Evolutionary conservation across 2,329 filamentous ascomycete genomes (phyloP).

Genomic region (Monascus ruber): DNA sequence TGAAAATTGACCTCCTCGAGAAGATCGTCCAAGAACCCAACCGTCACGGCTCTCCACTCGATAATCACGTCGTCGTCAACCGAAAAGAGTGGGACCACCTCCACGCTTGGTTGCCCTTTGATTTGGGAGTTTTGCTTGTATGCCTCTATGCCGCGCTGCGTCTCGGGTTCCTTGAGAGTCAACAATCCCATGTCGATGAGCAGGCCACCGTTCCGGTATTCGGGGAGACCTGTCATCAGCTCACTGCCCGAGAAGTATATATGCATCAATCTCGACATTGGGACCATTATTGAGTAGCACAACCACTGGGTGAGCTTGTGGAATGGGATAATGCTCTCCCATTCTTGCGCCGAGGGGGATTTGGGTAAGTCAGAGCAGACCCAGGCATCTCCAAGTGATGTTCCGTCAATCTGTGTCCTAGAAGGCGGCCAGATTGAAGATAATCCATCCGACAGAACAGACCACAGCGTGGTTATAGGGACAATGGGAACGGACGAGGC

Average conservation of each 20-base stretch:
- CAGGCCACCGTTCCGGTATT: slow-evolving; percentile 85
- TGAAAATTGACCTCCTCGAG: slow-evolving; percentile 56
- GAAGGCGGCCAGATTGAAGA: slow-evolving; percentile 79
- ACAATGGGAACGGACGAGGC: slow-evolving; percentile 82
- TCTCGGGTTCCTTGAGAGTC: slow-evolving; percentile 59
- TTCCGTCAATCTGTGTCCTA: slow-evolving; percentile 74
- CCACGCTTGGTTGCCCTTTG: slow-evolving; percentile 59
- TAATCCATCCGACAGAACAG: slow-evolving; percentile 76
- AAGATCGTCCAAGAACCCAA: slow-evolving; percentile 63
- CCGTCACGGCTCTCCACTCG: slow-evolving; percentile 65
- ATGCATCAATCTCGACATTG: slow-evolving; percentile 69
- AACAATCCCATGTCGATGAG: slow-evolving; percentile 76
- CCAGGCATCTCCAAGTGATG: slow-evolving; percentile 89
- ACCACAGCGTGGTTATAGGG: slow-evolving; percentile 79
- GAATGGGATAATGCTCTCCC: slow-evolving; percentile 79
- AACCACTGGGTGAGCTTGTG: slow-evolving; percentile 95
- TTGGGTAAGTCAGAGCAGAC: slow-evolving; percentile 71
- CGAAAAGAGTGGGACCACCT: slow-evolving; percentile 62
- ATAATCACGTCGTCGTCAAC: slow-evolving; percentile 68
- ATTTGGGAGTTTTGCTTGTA: slow-evolving; percentile 61
- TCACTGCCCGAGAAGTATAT: slow-evolving; percentile 73
- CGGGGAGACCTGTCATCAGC: slow-evolving; percentile 74
- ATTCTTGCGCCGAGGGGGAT: slow-evolving; percentile 52
- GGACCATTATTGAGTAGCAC: slow-evolving; percentile 84
- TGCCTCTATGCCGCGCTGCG: slow-evolving; percentile 57